Evolutionary conservation across 345 rosid species (phyloP).

Genomic region (Excoecaria agallocha): DNA sequence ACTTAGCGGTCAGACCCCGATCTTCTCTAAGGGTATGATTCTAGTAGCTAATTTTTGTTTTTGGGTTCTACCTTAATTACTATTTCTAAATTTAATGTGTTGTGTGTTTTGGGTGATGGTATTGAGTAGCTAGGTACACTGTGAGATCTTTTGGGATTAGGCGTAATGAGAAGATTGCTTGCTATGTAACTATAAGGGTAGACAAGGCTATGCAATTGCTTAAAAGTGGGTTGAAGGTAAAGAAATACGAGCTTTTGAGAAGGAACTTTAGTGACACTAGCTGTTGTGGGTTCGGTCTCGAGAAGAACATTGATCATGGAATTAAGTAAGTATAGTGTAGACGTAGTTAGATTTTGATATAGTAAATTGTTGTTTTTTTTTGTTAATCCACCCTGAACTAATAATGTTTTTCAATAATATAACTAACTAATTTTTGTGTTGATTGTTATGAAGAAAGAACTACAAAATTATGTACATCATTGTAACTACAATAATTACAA

Average conservation of each 20-base stretch:
- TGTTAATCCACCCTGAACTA: background rate
- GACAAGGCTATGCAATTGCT: constrained; percentile 98
- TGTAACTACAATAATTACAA: too few species aligned
- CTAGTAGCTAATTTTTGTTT: background rate
- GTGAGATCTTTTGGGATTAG: constrained; percentile 95
- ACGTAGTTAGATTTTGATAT: background rate
- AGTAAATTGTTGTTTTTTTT: background rate
- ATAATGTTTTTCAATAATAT: too few species aligned
- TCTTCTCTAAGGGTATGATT: constrained; percentile 70
- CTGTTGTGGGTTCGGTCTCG: constrained; percentile 92
- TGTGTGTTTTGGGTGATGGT: background rate
- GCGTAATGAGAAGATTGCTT: constrained; percentile 96
- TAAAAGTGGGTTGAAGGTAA: constrained; percentile 95
- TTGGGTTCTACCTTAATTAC: too few species aligned
- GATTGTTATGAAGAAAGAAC: too few species aligned
- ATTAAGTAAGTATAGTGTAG: constrained; percentile 59
- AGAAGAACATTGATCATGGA: constrained; percentile 97
- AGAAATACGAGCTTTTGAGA: constrained; percentile 84
- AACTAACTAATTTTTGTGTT: too few species aligned
- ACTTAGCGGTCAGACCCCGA: constrained; percentile 78
- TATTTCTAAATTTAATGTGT: background rate
- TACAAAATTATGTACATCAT: too few species aligned
- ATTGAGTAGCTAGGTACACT: constrained; percentile 79
- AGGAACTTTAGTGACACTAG: constrained; percentile 97
- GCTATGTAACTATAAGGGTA: constrained; percentile 93